phyloP scores from a whole-genome alignment of 1,284 basidiomycete species.

The Xerocomus cyaneibrunnescens region DNA sequence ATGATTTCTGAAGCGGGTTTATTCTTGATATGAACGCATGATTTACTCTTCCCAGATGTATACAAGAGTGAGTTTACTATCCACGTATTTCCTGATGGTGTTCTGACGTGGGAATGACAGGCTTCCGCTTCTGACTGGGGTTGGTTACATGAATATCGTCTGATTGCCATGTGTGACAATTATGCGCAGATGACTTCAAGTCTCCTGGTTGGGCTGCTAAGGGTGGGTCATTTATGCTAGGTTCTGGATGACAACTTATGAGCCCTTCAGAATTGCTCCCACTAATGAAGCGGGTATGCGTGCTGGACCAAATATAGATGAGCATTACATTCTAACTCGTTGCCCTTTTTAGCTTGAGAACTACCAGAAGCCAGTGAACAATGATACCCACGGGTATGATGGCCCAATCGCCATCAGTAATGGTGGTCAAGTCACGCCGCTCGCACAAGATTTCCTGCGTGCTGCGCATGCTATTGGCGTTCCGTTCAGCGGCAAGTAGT shows the following conservation, averaged over 20 bases:
- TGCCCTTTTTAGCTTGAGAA: constrained; percentile 54
- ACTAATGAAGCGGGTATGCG: constrained; percentile 63
- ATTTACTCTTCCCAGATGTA: constrained; percentile 47
- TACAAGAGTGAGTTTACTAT: constrained; percentile 48
- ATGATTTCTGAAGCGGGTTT: neutral
- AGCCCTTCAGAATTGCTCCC: constrained; percentile 56
- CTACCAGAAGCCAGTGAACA: constrained; percentile 65
- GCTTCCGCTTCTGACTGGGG: constrained; percentile 73
- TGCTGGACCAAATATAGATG: neutral
- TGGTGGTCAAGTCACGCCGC: constrained; percentile 57
- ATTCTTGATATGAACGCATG: neutral
- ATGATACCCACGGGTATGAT: constrained; percentile 63
- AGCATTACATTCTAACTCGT: neutral
- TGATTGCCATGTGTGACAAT: neutral
- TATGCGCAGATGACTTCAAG: constrained; percentile 65
- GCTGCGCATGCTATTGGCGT: constrained; percentile 62
- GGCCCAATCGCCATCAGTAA: constrained; percentile 72
- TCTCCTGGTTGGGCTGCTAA: constrained; percentile 64
- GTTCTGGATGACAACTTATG: constrained; percentile 2
- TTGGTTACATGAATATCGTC: constrained; percentile 28
- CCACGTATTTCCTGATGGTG: neutral
- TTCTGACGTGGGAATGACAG: constrained; percentile 27
- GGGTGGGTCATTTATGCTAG: constrained; percentile 38
- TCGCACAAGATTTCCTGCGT: constrained; percentile 70
- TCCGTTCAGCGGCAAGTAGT: constrained; percentile 58